A percentile compares a stretch with the other conserved stretches of the same genome.
These are phyloP conservation scores for Tylopilus sp. DNA, from an alignment of 768 basidiomycete species.

Conservation along the genomic window DNA sequence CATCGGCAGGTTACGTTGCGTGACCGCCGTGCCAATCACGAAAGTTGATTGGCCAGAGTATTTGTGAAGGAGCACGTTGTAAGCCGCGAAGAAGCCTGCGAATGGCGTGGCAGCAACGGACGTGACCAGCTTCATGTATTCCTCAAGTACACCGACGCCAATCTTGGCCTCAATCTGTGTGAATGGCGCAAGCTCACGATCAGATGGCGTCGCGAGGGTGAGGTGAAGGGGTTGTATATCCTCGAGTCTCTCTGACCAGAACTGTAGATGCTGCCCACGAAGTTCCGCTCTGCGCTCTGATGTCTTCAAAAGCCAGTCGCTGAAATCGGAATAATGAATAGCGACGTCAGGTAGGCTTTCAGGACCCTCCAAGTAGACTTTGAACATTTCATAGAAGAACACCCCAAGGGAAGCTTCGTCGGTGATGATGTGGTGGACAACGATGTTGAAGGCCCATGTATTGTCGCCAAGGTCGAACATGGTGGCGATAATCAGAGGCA, in stretches of 20 bases:
- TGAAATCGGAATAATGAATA: slow-evolving; percentile 22
- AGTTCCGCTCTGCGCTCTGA: slow-evolving; percentile 27
- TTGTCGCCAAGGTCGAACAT: slow-evolving; percentile 24
- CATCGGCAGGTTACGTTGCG: slow-evolving; percentile 29
- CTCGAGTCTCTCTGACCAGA: slow-evolving; percentile 21
- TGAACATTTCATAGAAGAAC: slow-evolving; percentile 31
- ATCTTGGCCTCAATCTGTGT: slow-evolving; percentile 28
- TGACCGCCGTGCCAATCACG: slow-evolving; percentile 29
- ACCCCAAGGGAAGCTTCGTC: slow-evolving; percentile 29
- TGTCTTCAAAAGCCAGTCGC: slow-evolving; percentile 26
- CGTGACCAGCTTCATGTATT: slow-evolving; percentile 19
- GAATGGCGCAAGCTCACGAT: slow-evolving; percentile 25
- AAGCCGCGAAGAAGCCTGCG: slow-evolving; percentile 31
- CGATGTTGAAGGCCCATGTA: slow-evolving; percentile 27
- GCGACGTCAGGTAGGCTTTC: slow-evolving; percentile 23
- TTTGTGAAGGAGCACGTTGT: slow-evolving; percentile 33
- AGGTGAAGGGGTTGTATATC: slow-evolving; percentile 17
- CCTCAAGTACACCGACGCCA: slow-evolving; percentile 14
- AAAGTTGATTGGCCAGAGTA: slow-evolving; percentile 30
- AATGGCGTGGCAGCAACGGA: slow-evolving; percentile 22
- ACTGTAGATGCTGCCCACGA: slow-evolving; percentile 23
- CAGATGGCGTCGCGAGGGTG: slow-evolving; percentile 26
- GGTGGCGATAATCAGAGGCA: slow-evolving; percentile 24
- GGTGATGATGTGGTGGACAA: slow-evolving; percentile 31
- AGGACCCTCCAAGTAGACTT: slow-evolving; percentile 25